A percentile compares a stretch with the other conserved stretches of the same genome.
These are phyloP conservation scores for Pseudohalonectria lignicola DNA, from an alignment of 2,329 filamentous ascomycete genomes.

Conservation along the genomic window DNA sequence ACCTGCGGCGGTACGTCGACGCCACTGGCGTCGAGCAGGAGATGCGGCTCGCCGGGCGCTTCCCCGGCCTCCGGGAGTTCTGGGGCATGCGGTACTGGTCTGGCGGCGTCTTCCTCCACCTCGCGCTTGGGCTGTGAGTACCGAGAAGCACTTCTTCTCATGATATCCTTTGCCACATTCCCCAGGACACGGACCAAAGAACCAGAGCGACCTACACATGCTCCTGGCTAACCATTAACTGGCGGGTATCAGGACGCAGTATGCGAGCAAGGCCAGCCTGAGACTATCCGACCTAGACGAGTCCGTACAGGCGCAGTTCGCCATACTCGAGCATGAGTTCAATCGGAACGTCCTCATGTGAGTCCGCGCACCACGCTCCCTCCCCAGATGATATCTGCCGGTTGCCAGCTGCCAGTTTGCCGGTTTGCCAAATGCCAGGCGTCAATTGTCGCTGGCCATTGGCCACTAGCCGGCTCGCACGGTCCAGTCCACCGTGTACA, in stretches of 20 bases:
- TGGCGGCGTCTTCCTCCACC: constrained; percentile 4
- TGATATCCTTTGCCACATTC: too few relatives aligned
- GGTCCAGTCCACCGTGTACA: too few relatives aligned
- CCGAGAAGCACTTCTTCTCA: too few relatives aligned
- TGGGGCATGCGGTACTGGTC: constrained; percentile 4
- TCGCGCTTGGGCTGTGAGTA: constrained; percentile 1
- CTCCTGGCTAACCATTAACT: too few relatives aligned
- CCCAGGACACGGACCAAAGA: too few relatives aligned
- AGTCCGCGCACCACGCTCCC: not conserved
- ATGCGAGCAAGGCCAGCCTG: not conserved
- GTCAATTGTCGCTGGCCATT: too few relatives aligned
- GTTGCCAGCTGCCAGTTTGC: too few relatives aligned
- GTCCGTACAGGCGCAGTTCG: constrained; percentile 1
- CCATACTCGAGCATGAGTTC: constrained; percentile 4
- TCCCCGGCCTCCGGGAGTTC: constrained; percentile 7
- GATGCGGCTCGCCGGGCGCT: constrained; percentile 3
- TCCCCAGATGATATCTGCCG: too few relatives aligned
- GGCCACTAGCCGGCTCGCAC: too few relatives aligned
- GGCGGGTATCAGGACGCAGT: not conserved
- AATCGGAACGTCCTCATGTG: constrained; percentile 7
- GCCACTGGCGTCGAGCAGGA: constrained; percentile 7
- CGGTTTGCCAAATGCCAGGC: too few relatives aligned
- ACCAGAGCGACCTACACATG: too few relatives aligned
- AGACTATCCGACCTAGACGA: constrained; percentile 2
- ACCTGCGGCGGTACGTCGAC: constrained; percentile 8